Evolutionary conservation across 768 basidiomycete species (phyloP).

Genomic region (Podaxis sp.): DNA sequence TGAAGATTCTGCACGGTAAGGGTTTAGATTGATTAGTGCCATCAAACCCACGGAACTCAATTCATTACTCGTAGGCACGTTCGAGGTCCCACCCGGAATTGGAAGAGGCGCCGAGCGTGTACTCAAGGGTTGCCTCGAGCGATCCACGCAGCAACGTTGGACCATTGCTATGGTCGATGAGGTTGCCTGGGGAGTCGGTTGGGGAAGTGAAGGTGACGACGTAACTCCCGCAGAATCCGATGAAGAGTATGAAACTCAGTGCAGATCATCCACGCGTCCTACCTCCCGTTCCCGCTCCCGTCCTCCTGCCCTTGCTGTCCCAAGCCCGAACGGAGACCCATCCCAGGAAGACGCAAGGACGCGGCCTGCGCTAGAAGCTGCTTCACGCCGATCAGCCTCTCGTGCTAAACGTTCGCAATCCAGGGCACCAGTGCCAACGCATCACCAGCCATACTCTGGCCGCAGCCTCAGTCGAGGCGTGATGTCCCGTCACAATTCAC

Average conservation of each 20-base stretch:
- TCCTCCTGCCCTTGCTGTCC: constrained; percentile 19
- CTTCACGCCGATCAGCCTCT: constrained; percentile 39
- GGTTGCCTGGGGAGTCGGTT: constrained; percentile 78
- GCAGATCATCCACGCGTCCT: constrained; percentile 16
- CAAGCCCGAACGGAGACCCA: constrained; percentile 15
- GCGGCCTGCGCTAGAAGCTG: constrained; percentile 31
- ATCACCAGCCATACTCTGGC: constrained; percentile 32
- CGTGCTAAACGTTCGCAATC: constrained; percentile 47
- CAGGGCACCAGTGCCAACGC: constrained; percentile 40
- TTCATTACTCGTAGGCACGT: constrained; percentile 47
- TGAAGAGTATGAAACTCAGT: constrained; percentile 19
- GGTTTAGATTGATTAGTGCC: constrained; percentile 18
- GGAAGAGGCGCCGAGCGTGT: constrained; percentile 66
- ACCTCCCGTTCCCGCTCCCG: constrained; percentile 31
- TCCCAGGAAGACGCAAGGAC: constrained; percentile 26
- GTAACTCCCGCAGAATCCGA: constrained; percentile 31
- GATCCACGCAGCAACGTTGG: constrained; percentile 64
- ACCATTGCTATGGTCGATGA: constrained; percentile 79
- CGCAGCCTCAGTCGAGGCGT: constrained; percentile 39
- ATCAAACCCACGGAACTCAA: constrained; percentile 10
- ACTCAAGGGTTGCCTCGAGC: constrained; percentile 77
- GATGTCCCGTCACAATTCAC: constrained; percentile 35
- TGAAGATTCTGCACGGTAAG: constrained; percentile 86
- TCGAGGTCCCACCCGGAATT: constrained; percentile 53
- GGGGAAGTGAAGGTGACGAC: constrained; percentile 53